These are phyloP conservation scores for Rickenella mellea DNA, from an alignment of 768 basidiomycete genomes.

Conservation along the genomic window DNA sequence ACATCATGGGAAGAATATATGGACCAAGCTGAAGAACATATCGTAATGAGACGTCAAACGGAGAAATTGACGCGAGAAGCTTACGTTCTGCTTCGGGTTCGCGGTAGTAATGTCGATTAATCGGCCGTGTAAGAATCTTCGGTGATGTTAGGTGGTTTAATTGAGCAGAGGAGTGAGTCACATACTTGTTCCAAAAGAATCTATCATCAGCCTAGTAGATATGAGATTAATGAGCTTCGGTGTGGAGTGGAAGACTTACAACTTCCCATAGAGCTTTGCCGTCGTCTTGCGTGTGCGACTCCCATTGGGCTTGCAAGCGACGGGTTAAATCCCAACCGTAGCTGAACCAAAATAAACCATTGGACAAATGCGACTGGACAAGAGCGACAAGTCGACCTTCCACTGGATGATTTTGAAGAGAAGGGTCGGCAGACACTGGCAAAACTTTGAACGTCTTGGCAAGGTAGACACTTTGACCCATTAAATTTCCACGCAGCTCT, in stretches of 20 bases:
- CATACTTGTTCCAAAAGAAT: constrained; percentile 95
- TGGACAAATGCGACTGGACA: constrained; percentile 72
- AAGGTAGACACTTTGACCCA: constrained; percentile 81
- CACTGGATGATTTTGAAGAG: constrained; percentile 64
- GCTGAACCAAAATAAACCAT: constrained; percentile 81
- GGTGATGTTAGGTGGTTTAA: neutral
- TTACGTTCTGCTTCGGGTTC: constrained; percentile 56
- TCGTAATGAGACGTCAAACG: constrained; percentile 7
- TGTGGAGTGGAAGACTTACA: constrained; percentile 33
- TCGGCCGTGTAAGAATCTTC: constrained; percentile 45
- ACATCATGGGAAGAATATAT: constrained; percentile 88
- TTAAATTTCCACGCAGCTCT: constrained; percentile 64
- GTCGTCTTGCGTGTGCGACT: constrained; percentile 37
- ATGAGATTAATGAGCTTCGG: neutral
- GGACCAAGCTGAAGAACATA: constrained; percentile 53
- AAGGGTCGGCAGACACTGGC: constrained; percentile 67
- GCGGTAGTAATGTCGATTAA: constrained; percentile 47
- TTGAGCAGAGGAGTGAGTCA: constrained; percentile 3
- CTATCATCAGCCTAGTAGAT: constrained; percentile 73
- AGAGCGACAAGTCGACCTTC: constrained; percentile 84
- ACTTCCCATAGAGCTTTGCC: constrained; percentile 66
- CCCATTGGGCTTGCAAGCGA: constrained; percentile 76
- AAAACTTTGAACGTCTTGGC: constrained; percentile 89
- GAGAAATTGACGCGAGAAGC: constrained; percentile 15
- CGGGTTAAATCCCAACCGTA: constrained; percentile 88